These are phyloP conservation scores for Cladosporium sp. DNA, from an alignment of 2,329 filamentous ascomycete species.

Conservation along the genomic window DNA sequence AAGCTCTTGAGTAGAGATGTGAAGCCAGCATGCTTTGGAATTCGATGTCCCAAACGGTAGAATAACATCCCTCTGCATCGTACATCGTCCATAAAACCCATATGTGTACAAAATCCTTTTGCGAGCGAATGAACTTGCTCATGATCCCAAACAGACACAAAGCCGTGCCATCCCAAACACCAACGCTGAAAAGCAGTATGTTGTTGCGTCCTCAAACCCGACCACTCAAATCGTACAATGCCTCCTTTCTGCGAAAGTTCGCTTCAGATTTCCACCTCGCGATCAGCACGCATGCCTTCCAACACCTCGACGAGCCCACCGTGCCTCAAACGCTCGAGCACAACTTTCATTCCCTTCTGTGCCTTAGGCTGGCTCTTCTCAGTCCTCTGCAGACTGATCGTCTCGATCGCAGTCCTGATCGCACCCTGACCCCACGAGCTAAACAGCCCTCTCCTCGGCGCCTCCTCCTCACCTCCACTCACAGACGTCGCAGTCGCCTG, in stretches of 20 bases:
- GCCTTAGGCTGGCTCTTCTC: constrained; percentile 73
- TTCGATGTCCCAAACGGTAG: no score
- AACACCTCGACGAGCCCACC: constrained; percentile 64
- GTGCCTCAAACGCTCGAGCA: constrained; percentile 63
- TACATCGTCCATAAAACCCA: no score
- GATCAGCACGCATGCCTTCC: constrained; percentile 62
- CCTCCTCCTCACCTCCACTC: constrained; percentile 38
- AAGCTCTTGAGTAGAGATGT: no score
- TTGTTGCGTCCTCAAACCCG: background rate
- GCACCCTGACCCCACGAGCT: constrained; percentile 60
- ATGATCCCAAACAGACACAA: background rate
- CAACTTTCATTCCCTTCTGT: constrained; percentile 71
- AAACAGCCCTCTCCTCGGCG: constrained; percentile 50
- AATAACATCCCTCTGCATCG: no score
- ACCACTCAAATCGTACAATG: background rate
- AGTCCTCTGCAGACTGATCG: constrained; percentile 69
- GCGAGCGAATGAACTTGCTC: background rate
- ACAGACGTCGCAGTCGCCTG: constrained; percentile 33
- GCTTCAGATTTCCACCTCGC: constrained; percentile 21
- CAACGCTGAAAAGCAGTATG: background rate
- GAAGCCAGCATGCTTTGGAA: no score
- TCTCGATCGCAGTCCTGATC: constrained; percentile 75
- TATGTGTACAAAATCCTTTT: no score
- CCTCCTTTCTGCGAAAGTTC: background rate
- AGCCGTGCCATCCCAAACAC: background rate